Percentiles rank a stretch among this genome's conserved stretches.
Conservation (phyloP, 768 basidiomycete species). For the Termitomyces sp. region DNA sequence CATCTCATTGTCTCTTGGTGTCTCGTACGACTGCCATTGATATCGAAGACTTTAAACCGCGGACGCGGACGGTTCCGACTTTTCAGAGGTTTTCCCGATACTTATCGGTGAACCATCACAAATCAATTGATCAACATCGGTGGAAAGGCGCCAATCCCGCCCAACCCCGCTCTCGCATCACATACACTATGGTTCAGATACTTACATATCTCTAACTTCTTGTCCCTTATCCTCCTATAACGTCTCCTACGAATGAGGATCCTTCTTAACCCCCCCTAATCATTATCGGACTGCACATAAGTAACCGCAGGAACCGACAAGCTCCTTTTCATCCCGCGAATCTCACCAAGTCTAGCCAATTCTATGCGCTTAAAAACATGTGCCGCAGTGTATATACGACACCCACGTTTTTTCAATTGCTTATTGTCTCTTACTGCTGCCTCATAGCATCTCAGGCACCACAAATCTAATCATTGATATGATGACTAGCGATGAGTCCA, state of each 20-base stretch:
- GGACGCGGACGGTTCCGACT: not conserved
- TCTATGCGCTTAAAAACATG: not conserved
- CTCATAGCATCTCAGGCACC: conserved; percentile 5
- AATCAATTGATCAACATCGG: too few species aligned
- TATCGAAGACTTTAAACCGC: too few species aligned
- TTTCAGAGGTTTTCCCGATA: not conserved
- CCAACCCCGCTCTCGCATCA: too few species aligned
- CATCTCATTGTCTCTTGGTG: not conserved
- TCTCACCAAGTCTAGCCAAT: not conserved
- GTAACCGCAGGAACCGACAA: too few species aligned
- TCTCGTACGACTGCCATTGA: not conserved
- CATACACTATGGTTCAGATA: too few species aligned
- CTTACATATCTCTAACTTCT: too few species aligned
- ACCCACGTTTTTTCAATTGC: not conserved
- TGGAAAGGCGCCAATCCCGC: too few species aligned
- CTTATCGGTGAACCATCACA: too few species aligned
- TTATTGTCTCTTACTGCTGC: not conserved
- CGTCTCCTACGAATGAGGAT: too few species aligned
- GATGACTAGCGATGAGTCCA: not conserved
- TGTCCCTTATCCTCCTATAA: too few species aligned
- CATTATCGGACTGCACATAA: too few species aligned
- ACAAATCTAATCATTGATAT: conserved; percentile 1
- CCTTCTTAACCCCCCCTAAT: too few species aligned
- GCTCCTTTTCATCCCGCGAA: not conserved
- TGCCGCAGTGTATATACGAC: not conserved